Evolutionary conservation across 306 rosid genomes (phyloP), one percentile per base, ranked within the genome.

Genomic region (Pyrus bretschneideri): DNA sequence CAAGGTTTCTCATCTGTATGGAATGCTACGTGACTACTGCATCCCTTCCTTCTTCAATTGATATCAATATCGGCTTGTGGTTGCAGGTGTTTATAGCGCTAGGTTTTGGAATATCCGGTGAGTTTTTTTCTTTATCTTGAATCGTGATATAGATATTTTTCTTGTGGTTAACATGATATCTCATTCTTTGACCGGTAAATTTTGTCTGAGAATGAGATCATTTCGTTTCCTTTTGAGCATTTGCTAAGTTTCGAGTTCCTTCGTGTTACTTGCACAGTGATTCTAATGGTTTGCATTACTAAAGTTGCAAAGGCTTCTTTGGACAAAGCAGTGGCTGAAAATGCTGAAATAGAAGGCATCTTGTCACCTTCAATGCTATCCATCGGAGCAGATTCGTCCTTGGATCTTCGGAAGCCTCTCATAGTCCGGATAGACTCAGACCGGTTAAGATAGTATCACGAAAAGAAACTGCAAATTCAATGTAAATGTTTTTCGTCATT

Each of bases 101-200:
- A 57, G 93, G 87, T 42, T 82, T 84, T 22, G 88, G 81, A 71
- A 70, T 88, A 78, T 88, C 93, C 51, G 88, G 96, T 90, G 71
- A 82, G 85, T 82, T 75, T 6, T 57, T 61, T n/a, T 31, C 3
- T 42, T 42, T 51, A 51, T 51, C 55, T 15, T 6, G 55, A 51
- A 15, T 49, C 17, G 9, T 15, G 55, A 49, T 15, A 15, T 14
- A 15, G 21, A 49, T 49, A 14, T 15, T 14, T 49, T 49, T 49
- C 8, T 49, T 49, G 54, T 4, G 54, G 54, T 46, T 46, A 46
- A 4, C 54, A 46, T 46, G 54, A 46, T 46, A 49, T 49, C 54
- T 49, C 54, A 49, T 49, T 49, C 54, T 49, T 49, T 18, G 8
- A 49, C 5, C 54, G 2, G 8, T 49, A 49, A 14, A 14, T 49